phyloP scores from a whole-genome alignment of 192 early-diverging fungal genomes.

The Entomortierella parvispora region DNA sequence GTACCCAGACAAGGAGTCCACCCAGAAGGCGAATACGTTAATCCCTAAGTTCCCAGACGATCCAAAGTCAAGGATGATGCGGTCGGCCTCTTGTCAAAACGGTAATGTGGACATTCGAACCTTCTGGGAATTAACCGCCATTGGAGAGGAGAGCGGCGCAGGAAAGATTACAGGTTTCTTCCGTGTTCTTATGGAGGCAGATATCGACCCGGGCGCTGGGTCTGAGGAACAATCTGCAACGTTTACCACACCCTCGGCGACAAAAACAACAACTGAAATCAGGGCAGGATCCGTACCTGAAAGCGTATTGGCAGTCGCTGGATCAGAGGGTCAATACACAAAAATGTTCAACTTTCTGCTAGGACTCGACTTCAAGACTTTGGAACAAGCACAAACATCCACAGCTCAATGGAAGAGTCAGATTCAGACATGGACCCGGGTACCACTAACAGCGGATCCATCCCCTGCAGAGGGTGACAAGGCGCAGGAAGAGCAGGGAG shows the following conservation, averaged over 20 bases:
- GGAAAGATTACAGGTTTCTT: slow-evolving; percentile 79
- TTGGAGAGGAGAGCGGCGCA: slow-evolving; percentile 80
- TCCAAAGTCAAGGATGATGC: slow-evolving; percentile 38
- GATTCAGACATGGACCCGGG: slow-evolving; percentile 5
- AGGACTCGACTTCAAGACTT: slow-evolving; percentile 24
- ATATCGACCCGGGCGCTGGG: not conserved
- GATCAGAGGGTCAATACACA: slow-evolving; percentile 15
- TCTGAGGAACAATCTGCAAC: not conserved
- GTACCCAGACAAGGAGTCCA: slow-evolving; percentile 34
- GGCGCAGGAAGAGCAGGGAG: not conserved
- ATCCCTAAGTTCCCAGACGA: slow-evolving; percentile 44
- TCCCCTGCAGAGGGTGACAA: not conserved
- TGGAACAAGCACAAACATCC: slow-evolving; percentile 1
- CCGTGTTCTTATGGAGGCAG: slow-evolving; percentile 26
- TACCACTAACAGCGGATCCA: not conserved
- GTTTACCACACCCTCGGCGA: not conserved
- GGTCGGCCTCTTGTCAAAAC: slow-evolving; percentile 20
- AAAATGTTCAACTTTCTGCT: slow-evolving; percentile 34
- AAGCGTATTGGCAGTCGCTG: not conserved
- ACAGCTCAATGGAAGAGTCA: slow-evolving; percentile 14
- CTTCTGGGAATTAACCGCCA: slow-evolving; percentile 74
- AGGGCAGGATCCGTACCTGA: too few relatives aligned
- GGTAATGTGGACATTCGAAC: slow-evolving; percentile 27
- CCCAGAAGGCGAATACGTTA: slow-evolving; percentile 20
- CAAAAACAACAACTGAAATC: not conserved